Percentiles rank a stretch among this genome's conserved stretches.
Evolutionary conservation across 345 rosid species (phyloP).

Genomic region (Anacardium occidentale): DNA sequence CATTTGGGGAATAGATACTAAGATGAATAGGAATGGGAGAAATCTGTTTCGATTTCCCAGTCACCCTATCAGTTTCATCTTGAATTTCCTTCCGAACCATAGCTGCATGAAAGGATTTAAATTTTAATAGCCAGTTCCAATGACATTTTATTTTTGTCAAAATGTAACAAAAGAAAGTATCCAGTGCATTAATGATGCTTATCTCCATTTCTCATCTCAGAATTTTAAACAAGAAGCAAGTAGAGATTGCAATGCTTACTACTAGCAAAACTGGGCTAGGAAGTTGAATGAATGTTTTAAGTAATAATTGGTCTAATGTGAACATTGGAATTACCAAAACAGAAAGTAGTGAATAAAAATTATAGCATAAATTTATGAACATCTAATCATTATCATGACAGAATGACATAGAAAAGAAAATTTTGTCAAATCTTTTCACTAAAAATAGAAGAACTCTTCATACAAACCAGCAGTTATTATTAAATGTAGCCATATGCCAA

Average conservation of each 20-base stretch:
- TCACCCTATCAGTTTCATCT: slow-evolving; percentile 62
- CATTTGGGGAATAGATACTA: slow-evolving; percentile 57
- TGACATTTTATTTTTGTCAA: neutral
- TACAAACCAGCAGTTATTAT: too few relatives aligned
- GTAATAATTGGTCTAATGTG: neutral
- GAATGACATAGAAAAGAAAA: neutral
- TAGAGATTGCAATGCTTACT: neutral
- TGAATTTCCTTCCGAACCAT: slow-evolving; percentile 61
- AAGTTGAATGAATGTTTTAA: neutral
- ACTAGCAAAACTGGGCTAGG: neutral
- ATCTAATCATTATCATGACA: neutral
- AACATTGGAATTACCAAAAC: too few relatives aligned
- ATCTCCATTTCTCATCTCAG: neutral
- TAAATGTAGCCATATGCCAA: too few relatives aligned
- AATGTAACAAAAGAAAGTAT: neutral
- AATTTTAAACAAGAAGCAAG: neutral
- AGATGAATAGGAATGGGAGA: slow-evolving; percentile 68
- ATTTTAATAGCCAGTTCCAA: slow-evolving; percentile 4
- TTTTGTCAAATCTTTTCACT: neutral
- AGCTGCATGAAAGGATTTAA: slow-evolving; percentile 34
- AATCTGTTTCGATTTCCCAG: slow-evolving; percentile 57
- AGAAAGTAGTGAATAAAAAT: neutral
- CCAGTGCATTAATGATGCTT: neutral
- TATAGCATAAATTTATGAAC: neutral
- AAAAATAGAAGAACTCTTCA: too few relatives aligned